phyloP scores from a whole-genome alignment of 2,329 filamentous ascomycete species.

The Tolypocladium album region DNA sequence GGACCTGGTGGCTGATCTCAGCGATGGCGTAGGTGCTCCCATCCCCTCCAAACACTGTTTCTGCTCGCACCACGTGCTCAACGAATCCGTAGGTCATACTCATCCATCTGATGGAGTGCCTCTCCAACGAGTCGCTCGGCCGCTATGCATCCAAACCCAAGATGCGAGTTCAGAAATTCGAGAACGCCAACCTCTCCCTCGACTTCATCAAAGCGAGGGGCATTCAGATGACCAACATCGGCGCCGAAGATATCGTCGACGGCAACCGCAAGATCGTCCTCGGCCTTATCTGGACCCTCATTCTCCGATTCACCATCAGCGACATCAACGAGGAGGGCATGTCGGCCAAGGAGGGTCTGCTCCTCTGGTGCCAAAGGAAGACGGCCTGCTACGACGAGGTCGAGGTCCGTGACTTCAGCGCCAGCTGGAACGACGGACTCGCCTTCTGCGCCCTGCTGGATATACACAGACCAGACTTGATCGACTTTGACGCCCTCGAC shows the following conservation, averaged over 20 bases:
- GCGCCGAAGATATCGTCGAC: constrained; percentile 95
- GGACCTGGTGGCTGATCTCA: constrained; percentile 80
- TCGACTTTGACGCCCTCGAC: constrained; percentile 91
- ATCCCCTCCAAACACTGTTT: neutral
- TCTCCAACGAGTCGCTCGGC: constrained; percentile 87
- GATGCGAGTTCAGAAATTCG: constrained; percentile 90
- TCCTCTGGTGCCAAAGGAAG: constrained; percentile 97
- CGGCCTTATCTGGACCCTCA: constrained; percentile 95
- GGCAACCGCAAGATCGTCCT: constrained; percentile 97
- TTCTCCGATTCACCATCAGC: constrained; percentile 95
- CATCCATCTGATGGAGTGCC: constrained; percentile 93
- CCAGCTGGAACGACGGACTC: constrained; percentile 93
- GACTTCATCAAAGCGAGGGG: constrained; percentile 85
- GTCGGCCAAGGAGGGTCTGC: constrained; percentile 89
- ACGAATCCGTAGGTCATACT: constrained; percentile 59
- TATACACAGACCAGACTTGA: constrained; percentile 92
- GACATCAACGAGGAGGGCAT: constrained; percentile 98
- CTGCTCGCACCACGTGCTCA: too few relatives aligned
- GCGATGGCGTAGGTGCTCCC: constrained; percentile 67
- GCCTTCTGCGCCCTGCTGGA: constrained; percentile 94
- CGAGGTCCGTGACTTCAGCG: constrained; percentile 87
- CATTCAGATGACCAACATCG: constrained; percentile 98
- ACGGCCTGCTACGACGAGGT: constrained; percentile 98
- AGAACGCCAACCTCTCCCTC: constrained; percentile 93
- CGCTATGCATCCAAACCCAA: constrained; percentile 96